Evolutionary conservation across 805 yeast species (phyloP).

Genomic region (Scheffersomyces spartinae): DNA sequence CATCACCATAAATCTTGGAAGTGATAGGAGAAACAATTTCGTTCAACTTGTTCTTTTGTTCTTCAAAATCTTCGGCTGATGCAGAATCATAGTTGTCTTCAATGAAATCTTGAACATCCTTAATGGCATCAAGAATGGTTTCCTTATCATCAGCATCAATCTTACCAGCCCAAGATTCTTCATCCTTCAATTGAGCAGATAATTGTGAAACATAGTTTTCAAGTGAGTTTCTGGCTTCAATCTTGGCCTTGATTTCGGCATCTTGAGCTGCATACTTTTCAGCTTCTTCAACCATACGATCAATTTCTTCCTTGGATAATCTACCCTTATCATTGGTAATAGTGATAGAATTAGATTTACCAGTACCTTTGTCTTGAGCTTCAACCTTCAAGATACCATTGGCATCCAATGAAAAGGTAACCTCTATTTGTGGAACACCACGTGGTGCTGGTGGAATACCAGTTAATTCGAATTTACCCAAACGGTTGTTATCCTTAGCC

Average conservation of each 20-base stretch:
- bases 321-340: constrained; percentile 93
- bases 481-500: constrained; percentile 84
- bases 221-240: constrained; percentile 77
- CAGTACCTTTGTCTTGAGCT: constrained; percentile 90
- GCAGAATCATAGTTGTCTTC: constrained; percentile 83
- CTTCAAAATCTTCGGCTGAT: constrained; percentile 85
- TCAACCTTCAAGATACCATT: constrained; percentile 79
- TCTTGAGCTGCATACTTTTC: constrained; percentile 92
- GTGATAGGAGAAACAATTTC: constrained; percentile 87
- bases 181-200: constrained; percentile 52
- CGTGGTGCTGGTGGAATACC: constrained; percentile 89
- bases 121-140: constrained; percentile 73
- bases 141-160: constrained; percentile 87
- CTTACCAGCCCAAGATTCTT: constrained; percentile 52
- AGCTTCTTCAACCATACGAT: constrained; percentile 96
- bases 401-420: constrained; percentile 79
- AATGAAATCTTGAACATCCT: constrained; percentile 79
- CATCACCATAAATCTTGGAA: constrained; percentile 62
- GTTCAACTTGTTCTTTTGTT: constrained; percentile 74
- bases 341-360: constrained; percentile 82
- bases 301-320: constrained; percentile 86
- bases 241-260: constrained; percentile 67
- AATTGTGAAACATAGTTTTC: constrained; percentile 83
- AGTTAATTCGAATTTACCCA: constrained; percentile 78
- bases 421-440: constrained; percentile 87